Base-by-base conservation (phyloP, 108 stramenopile genomes). In the Schizochytrium sp. region DNA sequence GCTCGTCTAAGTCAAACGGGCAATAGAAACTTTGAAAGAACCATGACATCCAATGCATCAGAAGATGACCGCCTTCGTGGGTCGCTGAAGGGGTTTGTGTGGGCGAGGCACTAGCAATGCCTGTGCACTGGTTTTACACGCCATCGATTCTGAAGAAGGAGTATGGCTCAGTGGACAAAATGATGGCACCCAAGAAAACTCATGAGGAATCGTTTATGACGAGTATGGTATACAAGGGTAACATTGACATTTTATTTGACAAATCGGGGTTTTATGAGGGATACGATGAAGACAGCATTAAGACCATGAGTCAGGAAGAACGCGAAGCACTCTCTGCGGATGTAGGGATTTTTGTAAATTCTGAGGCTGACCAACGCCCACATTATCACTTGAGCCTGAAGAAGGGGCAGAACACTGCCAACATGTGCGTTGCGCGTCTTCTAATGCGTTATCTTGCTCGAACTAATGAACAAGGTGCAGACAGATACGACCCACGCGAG, bases 51-150 rank as follows among this genome's bases (percentile, higher is more conserved):
- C 59, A 60, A n/a, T 17, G 59, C 59, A 1, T 2, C 2, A 60
- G 64, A 69, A 7, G 64, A 69, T 8, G 64, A 69, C 64, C 64
- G 64, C 3, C 42, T 69, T 38, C 64, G 64, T 44, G 89, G 89
- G 5, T 91, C 93, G 61, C 89, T 95, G 49, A 92, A 90, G 91
- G 92, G 92, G 10, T 94, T 94, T 61, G 93, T 95, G 91, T 90
- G 76, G 96, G 96, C 3, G 96, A 97, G 73, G 96, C 96, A 46
- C 91, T 97, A 72, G 94, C 96, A 15, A 89, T 94, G 46, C 96
- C 96, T 17, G 94, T 93, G 3, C 96, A 97, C 88, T 97, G 96
- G 96, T 97, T 93, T 72, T 97, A 97, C 88, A 95, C 94, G 44
- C 95, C 95, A 8, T 72, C 60, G 49, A 90, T 87, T 19, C 40